Evolutionary conservation across 169 alveolate species (phyloP).

Genomic region (Cryptosporidium canis): DNA sequence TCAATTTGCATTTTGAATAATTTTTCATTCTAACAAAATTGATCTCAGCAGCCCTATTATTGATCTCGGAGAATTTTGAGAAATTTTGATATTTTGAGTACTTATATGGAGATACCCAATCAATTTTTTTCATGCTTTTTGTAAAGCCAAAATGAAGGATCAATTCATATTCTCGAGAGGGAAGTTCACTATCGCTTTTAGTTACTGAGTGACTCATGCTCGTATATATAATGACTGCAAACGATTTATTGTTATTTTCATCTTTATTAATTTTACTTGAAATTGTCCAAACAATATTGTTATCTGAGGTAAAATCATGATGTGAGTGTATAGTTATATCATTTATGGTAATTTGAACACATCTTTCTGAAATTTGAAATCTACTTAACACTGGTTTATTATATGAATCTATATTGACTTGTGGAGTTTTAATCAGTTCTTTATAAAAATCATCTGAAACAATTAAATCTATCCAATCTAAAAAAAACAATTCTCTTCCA

Average conservation of each 20-base stretch:
- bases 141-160: constrained; percentile 58
- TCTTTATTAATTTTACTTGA: background rate
- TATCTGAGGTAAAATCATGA: background rate
- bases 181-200: background rate
- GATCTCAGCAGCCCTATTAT: constrained; percentile 7
- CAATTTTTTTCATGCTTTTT: background rate
- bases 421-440: background rate
- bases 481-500: background rate
- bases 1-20: constrained; percentile 15
- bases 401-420: too few species aligned
- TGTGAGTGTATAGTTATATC: background rate
- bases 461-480: constrained; percentile 10
- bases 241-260: background rate
- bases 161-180: constrained; percentile 1
- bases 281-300: background rate
- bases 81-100: background rate
- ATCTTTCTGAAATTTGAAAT: too few species aligned
- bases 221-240: constrained; percentile 14
- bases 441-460: background rate
- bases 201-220: background rate
- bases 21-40: background rate
- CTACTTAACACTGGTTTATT: too few species aligned
- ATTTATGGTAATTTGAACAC: background rate
- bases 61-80: background rate
- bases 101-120: constrained; percentile 39